phyloP scores from a whole-genome alignment of 257 asterid species.

The Primulina eburnea region DNA sequence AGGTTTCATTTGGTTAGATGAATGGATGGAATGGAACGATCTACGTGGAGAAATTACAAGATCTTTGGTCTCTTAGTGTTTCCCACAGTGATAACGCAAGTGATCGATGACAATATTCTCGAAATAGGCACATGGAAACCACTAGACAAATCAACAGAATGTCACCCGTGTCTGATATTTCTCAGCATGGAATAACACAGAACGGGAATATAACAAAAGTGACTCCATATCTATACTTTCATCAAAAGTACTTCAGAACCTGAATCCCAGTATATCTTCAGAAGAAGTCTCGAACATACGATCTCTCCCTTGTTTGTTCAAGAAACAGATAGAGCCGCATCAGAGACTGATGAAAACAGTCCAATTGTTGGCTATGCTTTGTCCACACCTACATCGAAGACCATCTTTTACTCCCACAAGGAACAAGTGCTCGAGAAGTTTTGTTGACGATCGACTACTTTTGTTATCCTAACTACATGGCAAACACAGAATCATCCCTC shows the following conservation, averaged over 20 bases:
- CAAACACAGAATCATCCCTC: conserved; percentile 11
- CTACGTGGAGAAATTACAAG: conserved; percentile 37
- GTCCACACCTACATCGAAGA: conserved; percentile 22
- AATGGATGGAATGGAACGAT: conserved; percentile 96
- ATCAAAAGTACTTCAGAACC: conserved; percentile 48
- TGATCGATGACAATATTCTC: conserved; percentile 75
- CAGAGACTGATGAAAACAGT: conserved; percentile 56
- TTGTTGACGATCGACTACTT: neutral
- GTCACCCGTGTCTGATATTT: conserved; percentile 35
- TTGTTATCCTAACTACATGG: conserved; percentile 10
- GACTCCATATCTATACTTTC: conserved; percentile 39
- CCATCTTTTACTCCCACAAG: conserved; percentile 9
- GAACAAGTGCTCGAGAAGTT: conserved; percentile 7
- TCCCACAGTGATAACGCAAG: conserved; percentile 49
- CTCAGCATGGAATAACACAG: conserved; percentile 50
- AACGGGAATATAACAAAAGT: conserved; percentile 33
- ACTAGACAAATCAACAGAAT: conserved; percentile 33
- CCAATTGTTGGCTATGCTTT: conserved; percentile 56
- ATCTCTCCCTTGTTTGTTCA: conserved; percentile 38
- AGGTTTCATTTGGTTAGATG: conserved; percentile 61
- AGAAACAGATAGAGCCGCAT: conserved; percentile 38
- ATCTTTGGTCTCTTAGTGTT: conserved; percentile 21
- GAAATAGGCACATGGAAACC: conserved; percentile 93
- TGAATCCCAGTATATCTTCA: conserved; percentile 74
- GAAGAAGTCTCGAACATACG: conserved; percentile 57